These are phyloP conservation scores for Vitis rotundifolia DNA, from an alignment of 164 flowering plant genomes.

Conservation along the genomic window DNA sequence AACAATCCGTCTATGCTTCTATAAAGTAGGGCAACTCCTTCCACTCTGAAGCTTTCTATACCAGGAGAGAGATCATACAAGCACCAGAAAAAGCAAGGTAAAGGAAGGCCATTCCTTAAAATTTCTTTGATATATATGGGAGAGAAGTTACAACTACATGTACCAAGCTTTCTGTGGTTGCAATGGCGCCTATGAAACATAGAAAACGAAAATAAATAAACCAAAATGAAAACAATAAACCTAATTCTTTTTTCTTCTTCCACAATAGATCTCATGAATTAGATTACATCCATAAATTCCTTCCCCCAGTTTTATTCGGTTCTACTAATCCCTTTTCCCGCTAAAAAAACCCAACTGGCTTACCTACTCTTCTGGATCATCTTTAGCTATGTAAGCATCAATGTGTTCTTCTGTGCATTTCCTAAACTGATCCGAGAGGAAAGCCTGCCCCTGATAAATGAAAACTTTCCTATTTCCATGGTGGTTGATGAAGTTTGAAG, in stretches of 20 bases:
- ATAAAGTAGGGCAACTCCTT: no score
- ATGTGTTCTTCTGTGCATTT: slow-evolving; percentile 8
- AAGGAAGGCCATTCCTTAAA: slow-evolving; percentile 19
- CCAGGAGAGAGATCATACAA: no score
- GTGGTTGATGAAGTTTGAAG: slow-evolving; percentile 53
- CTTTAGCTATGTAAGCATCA: slow-evolving; percentile 13
- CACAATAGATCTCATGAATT: slow-evolving; percentile 43
- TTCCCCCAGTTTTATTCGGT: slow-evolving; percentile 45
- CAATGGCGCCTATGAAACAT: slow-evolving; percentile 34
- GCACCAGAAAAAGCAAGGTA: neutral
- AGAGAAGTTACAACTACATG: slow-evolving; percentile 35
- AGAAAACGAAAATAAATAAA: slow-evolving; percentile 11
- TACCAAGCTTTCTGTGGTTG: slow-evolving; percentile 31
- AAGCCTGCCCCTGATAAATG: slow-evolving; percentile 6
- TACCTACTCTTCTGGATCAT: slow-evolving; percentile 17
- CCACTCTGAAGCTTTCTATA: no score
- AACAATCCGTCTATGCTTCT: no score
- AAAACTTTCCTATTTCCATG: slow-evolving; percentile 44
- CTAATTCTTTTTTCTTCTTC: slow-evolving; percentile 25
- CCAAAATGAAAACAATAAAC: slow-evolving; percentile 25
- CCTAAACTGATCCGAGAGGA: slow-evolving; percentile 24
- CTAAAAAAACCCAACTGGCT: slow-evolving; percentile 24
- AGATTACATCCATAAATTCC: slow-evolving; percentile 24
- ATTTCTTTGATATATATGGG: slow-evolving; percentile 36
- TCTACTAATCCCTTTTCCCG: slow-evolving; percentile 22